Conservation (phyloP, 257 asterid genomes). For the Verbena officinalis region DNA sequence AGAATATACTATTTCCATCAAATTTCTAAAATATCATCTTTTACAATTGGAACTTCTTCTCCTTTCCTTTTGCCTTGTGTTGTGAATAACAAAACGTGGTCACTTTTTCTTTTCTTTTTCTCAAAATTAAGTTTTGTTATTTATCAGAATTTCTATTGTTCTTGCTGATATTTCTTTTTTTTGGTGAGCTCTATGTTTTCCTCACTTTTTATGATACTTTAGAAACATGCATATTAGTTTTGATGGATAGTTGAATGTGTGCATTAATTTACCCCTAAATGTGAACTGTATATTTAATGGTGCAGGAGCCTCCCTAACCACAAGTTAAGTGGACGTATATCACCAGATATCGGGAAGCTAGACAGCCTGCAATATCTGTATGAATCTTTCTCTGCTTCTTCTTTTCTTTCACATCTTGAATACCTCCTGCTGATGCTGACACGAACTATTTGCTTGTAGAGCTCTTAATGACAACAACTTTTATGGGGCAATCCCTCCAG, state of each 20-base stretch:
- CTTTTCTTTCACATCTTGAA: conserved; percentile 17
- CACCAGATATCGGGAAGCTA: conserved; percentile 81
- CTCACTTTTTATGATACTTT: conserved; percentile 6
- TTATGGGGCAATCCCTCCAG: conserved; percentile 81
- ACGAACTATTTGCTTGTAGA: conserved; percentile 44
- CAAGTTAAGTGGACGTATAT: conserved; percentile 76
- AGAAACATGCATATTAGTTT: conserved; percentile 11
- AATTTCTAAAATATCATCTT: not conserved
- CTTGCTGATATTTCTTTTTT: not conserved
- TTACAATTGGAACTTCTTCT: conserved; percentile 12
- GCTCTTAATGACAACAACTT: conserved; percentile 80
- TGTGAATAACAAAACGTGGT: conserved; percentile 4
- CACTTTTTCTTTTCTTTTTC: conserved; percentile 13
- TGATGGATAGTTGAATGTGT: conserved; percentile 1
- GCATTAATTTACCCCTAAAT: conserved; percentile 23
- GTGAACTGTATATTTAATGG: conserved; percentile 22
- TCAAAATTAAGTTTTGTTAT: not conserved
- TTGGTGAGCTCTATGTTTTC: conserved; percentile 14
- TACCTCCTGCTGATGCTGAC: conserved; percentile 34
- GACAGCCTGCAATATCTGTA: conserved; percentile 75
- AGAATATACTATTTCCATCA: not conserved
- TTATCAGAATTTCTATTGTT: conserved; percentile 10
- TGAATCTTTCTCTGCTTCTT: conserved; percentile 31
- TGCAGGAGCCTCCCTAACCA: conserved; percentile 82
- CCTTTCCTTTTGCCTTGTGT: not conserved